These are phyloP conservation scores for Neonectria faginata DNA, from an alignment of 2,329 filamentous ascomycete genomes.

Conservation along the genomic window DNA sequence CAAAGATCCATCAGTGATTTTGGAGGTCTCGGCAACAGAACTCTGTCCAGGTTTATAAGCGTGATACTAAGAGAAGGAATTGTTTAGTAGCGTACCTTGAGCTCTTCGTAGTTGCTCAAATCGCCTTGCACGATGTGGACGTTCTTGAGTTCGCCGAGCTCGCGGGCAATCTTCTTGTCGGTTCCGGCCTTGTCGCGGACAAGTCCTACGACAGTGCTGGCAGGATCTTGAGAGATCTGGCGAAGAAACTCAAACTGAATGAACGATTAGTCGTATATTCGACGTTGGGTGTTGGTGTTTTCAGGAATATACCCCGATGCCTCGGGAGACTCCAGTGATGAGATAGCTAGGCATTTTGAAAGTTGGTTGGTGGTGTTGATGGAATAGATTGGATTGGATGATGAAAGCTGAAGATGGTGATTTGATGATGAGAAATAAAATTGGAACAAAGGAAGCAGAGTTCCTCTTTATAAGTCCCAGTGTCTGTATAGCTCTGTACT, in stretches of 20 bases:
- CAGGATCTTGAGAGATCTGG: slow-evolving; percentile 56
- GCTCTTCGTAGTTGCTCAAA: slow-evolving; percentile 24
- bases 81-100: slow-evolving; percentile 11
- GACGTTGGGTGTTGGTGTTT: too few species aligned
- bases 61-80: not conserved
- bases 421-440: not conserved
- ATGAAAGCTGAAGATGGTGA: not conserved
- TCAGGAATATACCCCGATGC: slow-evolving; percentile 21
- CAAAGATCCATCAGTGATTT: slow-evolving; percentile 52
- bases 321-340: slow-evolving; percentile 28
- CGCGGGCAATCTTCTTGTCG: slow-evolving; percentile 50
- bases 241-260: slow-evolving; percentile 50
- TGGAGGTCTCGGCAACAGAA: slow-evolving; percentile 45
- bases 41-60: not conserved
- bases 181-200: slow-evolving; percentile 56
- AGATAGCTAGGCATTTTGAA: slow-evolving; percentile 29
- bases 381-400: not conserved
- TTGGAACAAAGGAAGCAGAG: not conserved
- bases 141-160: slow-evolving; percentile 44
- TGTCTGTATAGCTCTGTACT: not conserved
- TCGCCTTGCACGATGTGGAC: slow-evolving; percentile 25
- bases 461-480: not conserved
- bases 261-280: not conserved
- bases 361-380: not conserved
- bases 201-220: slow-evolving; percentile 56